Base-by-base conservation (phyloP, 352 stramenopile genomes). In the Phytophthora hybrid region DNA sequence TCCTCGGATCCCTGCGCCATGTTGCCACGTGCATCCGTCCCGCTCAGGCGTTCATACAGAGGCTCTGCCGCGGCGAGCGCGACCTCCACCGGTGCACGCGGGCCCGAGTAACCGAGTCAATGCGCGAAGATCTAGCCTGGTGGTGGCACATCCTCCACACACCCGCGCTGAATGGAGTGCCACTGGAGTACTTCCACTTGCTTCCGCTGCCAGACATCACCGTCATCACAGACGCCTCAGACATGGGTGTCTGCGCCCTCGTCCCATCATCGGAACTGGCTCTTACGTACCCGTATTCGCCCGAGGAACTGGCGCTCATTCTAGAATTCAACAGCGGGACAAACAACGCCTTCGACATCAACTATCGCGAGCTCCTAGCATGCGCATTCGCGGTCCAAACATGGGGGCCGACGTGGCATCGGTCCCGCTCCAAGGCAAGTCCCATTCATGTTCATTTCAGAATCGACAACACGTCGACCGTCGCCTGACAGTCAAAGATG, bases 381-480 rank as follows among this genome's bases (percentile, higher is more conserved):
- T 66, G 59, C n/a, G 46, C 44, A 1, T 66, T 34, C 18, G 46
- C 59, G 2, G 29, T 52, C 19, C 46, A 47, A 1, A 14, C n/a
- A 9, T 58, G 46, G 59, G 53, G n/a, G 4, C n/a, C 56, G 4
- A 1, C 13, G 21, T 52, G 34, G 34, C 9, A 14, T 2, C 34
- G 9, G 14, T 41, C 34, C 34, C 34, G 14, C 11, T 13, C 9
- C 34, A 41, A 41, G 34, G 34, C 34, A 41, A 49, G 21, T 16
- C 47, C 19, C 14, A 19, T 59, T 9, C 71, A 75, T 34, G 52
- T 71, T 0, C 59, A 69, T 4, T 69, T 78, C 44, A 32, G 18
- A 1, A 73, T 65, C 44, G 70, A 78, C 52, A 78, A 74, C 52
- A 71, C 57, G 1, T 78, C 61, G 0, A 53, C 46, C 0, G 19